A percentile compares a stretch with the other conserved stretches of the same genome.
Evolutionary conservation across 495 filamentous ascomycete genomes (phyloP).

Genomic region (Penicillium cinerascens): DNA sequence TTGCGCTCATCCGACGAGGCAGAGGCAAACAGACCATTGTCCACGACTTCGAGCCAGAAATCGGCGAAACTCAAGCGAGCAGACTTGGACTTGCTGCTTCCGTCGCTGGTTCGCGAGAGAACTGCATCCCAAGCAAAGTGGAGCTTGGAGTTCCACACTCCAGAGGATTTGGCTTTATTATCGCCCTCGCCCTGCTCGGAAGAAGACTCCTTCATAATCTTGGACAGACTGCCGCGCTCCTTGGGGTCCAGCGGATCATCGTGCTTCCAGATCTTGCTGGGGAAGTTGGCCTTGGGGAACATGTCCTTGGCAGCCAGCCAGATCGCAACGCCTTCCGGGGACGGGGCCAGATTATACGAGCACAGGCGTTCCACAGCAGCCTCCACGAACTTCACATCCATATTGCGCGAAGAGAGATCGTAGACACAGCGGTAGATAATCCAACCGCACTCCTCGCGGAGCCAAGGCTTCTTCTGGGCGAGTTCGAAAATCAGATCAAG

Average conservation of each 20-base stretch:
- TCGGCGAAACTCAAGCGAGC: constrained; percentile 56
- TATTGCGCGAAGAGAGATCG: constrained; percentile 36
- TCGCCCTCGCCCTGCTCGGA: constrained; percentile 45
- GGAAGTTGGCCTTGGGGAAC: constrained; percentile 62
- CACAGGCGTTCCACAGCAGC: constrained; percentile 58
- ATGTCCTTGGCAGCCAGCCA: constrained; percentile 68
- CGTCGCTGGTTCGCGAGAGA: constrained; percentile 43
- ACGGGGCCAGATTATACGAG: constrained; percentile 63
- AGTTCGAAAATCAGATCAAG: constrained; percentile 51
- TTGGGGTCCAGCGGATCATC: constrained; percentile 62
- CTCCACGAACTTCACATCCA: constrained; percentile 48
- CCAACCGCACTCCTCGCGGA: constrained; percentile 82
- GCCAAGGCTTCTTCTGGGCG: constrained; percentile 72
- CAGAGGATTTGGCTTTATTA: constrained; percentile 53
- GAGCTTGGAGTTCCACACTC: constrained; percentile 74
- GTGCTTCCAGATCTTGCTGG: constrained; percentile 68
- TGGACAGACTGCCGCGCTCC: constrained; percentile 61
- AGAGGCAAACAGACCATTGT: constrained; percentile 77
- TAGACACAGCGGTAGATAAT: constrained; percentile 53
- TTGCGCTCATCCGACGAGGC: constrained; percentile 82
- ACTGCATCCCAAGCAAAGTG: constrained; percentile 88
- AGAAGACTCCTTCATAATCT: constrained; percentile 75
- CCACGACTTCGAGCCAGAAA: constrained; percentile 88
- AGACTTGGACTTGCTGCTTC: constrained; percentile 27
- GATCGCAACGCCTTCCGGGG: constrained; percentile 82